Percentiles rank a stretch among this genome's conserved stretches.
Evolutionary conservation across 805 yeast genomes (phyloP).

Genomic region (Grigorovia transvaalensis): DNA sequence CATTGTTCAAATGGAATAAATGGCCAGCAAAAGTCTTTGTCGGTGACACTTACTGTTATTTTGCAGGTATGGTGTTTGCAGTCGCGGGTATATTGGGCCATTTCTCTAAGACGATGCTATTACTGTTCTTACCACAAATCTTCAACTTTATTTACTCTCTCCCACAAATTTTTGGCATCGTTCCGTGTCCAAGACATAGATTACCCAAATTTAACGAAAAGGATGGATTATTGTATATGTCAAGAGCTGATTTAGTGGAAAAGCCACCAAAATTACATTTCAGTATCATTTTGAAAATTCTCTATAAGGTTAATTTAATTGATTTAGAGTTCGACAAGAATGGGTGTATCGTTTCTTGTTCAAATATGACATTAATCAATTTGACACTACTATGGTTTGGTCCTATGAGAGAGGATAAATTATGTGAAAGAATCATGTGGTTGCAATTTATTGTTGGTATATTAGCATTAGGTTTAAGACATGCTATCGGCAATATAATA

Average conservation of each 20-base stretch:
- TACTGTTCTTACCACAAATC: conserved; percentile 85
- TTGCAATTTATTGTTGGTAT: conserved; percentile 62
- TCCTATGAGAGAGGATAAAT: conserved; percentile 73
- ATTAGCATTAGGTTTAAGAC: conserved; percentile 59
- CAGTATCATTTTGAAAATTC: conserved; percentile 28
- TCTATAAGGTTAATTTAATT: conserved; percentile 40
- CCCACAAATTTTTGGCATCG: conserved; percentile 81
- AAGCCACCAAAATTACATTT: conserved; percentile 29
- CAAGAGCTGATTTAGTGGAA: conserved; percentile 38
- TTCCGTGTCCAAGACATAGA: conserved; percentile 94
- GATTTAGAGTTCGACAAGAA: conserved; percentile 34
- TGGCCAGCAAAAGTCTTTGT: conserved; percentile 91
- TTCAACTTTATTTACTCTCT: conserved; percentile 79
- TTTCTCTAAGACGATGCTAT: conserved; percentile 81
- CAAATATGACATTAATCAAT: conserved; percentile 85
- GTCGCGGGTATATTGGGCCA: conserved; percentile 94
- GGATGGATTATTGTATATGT: conserved; percentile 70
- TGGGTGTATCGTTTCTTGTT: conserved; percentile 33
- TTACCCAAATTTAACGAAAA: conserved; percentile 63
- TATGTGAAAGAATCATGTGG: conserved; percentile 50
- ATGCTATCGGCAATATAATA: conserved; percentile 71
- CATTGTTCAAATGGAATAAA: conserved; percentile 70
- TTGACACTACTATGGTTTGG: conserved; percentile 78
- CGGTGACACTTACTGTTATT: conserved; percentile 96
- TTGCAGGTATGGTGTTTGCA: conserved; percentile 98